Evolutionary conservation across 768 basidiomycete species (phyloP), one percentile per base, ranked within the genome.

Genomic region (Hericium coralloides): DNA sequence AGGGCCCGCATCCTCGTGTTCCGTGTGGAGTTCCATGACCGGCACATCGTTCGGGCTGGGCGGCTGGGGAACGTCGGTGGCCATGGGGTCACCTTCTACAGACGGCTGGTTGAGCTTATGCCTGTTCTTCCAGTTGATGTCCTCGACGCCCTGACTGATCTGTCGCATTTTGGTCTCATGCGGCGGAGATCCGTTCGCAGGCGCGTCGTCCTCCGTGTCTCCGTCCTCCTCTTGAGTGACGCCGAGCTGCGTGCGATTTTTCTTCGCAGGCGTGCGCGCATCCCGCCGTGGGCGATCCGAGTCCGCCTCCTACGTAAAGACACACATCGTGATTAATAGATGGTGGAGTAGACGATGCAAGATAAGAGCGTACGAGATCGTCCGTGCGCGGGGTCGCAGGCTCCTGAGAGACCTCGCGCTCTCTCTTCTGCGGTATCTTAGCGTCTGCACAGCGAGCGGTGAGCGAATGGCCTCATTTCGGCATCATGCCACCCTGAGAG

Each of bases 61-160:
- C 22, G 57, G 52, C 18, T 56, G 52, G 43, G 60, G 52, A 38
- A 47, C 55, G 3, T 45, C 52, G 8, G 14, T 22, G 49, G n/a
- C 31, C 18, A n/a, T 43, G 38, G 48, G n/a, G 48, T 31, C 17
- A 47, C 52, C 6, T 47, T 41, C 59, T 52, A 22, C 54, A 20
- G 51, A 41, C 18, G 52, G 55, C 12, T 58, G 57, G 10, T 57
- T 52, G 3, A 59, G 22, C 23, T 67, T 63, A 58, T 77, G 75
- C 66, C 70, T 69, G 57, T 79, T 82, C 67, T 78, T 76, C 87
- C 86, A 87, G 65, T 74, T 82, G 60, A 89, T 79, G 66, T 89
- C 88, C 68, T 88, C 87, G 36, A 89, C 87, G 25, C 85, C 84
- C 65, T 83, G 83, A 60, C 85, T 88, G 63, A 89, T 87, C 72